Evolutionary conservation across 2,329 filamentous ascomycete species (phyloP), one percentile per base, ranked within the genome.

Genomic region (Aspergillus sp.): DNA sequence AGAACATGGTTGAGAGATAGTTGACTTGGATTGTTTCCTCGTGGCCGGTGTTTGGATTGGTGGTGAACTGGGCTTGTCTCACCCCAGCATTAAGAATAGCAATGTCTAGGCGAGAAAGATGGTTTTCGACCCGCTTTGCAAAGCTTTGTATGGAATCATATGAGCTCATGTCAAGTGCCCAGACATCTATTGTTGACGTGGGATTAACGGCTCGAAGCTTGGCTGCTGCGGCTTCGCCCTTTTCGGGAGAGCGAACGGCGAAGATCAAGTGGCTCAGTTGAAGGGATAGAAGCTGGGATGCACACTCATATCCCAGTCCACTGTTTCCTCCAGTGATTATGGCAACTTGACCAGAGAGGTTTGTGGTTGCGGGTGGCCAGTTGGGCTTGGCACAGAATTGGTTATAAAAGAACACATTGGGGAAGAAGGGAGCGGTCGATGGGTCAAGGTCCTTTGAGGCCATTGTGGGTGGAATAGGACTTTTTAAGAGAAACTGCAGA

Each of bases 261-360:
- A 84, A 70, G 57, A 84, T 80, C 25, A 84, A 70, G 25, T 74
- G 77, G 1, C 69, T 69, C 12, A 77, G 76, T 4, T 75, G 72
- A 5, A 82, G 72, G 0, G 69, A 65, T 0, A 77, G 74, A 45
- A 81, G 74, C 62, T 82, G 79, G 1, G 72, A 71, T 1, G 78
- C 76, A 5, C 80, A 77, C 69, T 83, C 79, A 48, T 76, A 72
- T 13, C 82, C 81, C 0, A 84, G 74, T 3, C 81, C 81, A 6
- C 73, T 69, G 57, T 83, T 83, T 2, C 78, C 75, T 45, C 82
- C 81, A 0, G 82, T 84, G 5, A 84, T 76, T 30, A 84, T 78
- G 57, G 81, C 69, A 5, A 71, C 79, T 45, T 77, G 72, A 17
- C 75, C 79, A 8, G 63, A 63, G 28, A 73, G 76, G 13, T 74